phyloP scores from a whole-genome alignment of 352 stramenopile species.

The Hyaloperonospora arabidopsidis region DNA sequence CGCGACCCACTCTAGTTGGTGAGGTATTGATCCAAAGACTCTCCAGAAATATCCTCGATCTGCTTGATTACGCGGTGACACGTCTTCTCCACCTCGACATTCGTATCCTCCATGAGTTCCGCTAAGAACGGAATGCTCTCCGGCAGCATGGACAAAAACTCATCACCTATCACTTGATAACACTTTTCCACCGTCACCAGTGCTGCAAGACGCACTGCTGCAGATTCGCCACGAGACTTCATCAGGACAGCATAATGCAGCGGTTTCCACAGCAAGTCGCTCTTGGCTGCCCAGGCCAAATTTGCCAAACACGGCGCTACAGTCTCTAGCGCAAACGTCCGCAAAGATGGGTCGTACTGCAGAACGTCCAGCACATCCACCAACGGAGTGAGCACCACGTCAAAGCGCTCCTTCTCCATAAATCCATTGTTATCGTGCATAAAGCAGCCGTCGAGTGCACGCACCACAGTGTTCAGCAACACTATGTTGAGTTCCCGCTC shows the following conservation, averaged over 20 bases:
- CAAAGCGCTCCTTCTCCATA: conserved; percentile 84
- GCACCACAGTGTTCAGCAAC: conserved; percentile 51
- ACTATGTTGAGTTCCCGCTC: conserved; percentile 33
- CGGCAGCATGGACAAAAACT: conserved; percentile 84
- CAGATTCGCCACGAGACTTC: conserved; percentile 67
- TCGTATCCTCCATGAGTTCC: conserved; percentile 84
- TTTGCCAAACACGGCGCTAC: conserved; percentile 68
- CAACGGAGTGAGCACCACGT: conserved; percentile 59
- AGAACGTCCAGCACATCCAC: conserved; percentile 74
- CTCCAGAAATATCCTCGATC: conserved; percentile 85
- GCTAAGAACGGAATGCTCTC: conserved; percentile 86
- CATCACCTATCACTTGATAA: conserved; percentile 81
- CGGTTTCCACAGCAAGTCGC: conserved; percentile 84
- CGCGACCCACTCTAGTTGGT: conserved; percentile 32
- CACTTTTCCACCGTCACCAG: conserved; percentile 80
- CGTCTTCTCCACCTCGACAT: conserved; percentile 74
- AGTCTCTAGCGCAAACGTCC: conserved; percentile 56
- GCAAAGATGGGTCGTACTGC: conserved; percentile 33
- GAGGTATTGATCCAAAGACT: conserved; percentile 85
- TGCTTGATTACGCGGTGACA: conserved; percentile 85
- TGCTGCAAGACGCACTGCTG: conserved; percentile 60
- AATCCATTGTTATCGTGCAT: conserved; percentile 82
- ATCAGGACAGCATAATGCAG: conserved; percentile 85
- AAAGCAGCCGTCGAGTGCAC: conserved; percentile 76
- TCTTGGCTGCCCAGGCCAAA: conserved; percentile 79